Conservation (phyloP, 176 grass and related monocot genomes). For the Pontederia paniculata region DNA sequence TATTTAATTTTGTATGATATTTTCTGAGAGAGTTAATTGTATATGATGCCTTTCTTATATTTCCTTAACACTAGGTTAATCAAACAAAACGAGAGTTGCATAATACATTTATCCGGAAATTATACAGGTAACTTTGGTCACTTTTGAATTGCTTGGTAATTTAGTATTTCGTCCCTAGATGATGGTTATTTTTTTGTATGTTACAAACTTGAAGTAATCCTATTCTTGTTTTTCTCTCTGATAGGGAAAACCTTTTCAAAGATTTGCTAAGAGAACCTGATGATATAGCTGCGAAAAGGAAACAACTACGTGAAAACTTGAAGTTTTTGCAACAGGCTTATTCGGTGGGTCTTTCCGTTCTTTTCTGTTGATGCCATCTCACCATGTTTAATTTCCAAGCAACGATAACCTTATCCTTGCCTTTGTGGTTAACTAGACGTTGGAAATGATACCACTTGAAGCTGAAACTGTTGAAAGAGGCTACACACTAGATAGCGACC, state of each 20-base stretch:
- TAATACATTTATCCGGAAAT: slow-evolving; percentile 75
- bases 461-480: slow-evolving; percentile 71
- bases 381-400: too few relatives aligned
- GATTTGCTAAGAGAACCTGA: slow-evolving; percentile 91
- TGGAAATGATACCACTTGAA: slow-evolving; percentile 72
- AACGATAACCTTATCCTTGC: neutral
- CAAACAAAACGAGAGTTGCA: slow-evolving; percentile 87
- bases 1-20: too few relatives aligned
- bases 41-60: neutral
- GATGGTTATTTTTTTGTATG: neutral
- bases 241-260: slow-evolving; percentile 70
- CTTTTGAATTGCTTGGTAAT: neutral
- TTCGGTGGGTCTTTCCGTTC: slow-evolving; percentile 34
- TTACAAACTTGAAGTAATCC: slow-evolving; percentile 3
- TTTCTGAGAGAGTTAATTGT: neutral
- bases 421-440: slow-evolving; percentile 39
- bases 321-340: slow-evolving; percentile 71
- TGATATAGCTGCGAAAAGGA: slow-evolving; percentile 58
- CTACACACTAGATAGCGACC: slow-evolving; percentile 28
- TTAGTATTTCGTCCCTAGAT: neutral
- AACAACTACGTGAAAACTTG: slow-evolving; percentile 60
- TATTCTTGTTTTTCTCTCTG: slow-evolving; percentile 1
- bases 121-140: slow-evolving; percentile 46
- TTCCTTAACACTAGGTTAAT: slow-evolving; percentile 48
- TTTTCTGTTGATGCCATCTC: too few relatives aligned